Evolutionary conservation across 2,329 filamentous ascomycete genomes (phyloP).

Genomic region (Sporothrix sp.): DNA sequence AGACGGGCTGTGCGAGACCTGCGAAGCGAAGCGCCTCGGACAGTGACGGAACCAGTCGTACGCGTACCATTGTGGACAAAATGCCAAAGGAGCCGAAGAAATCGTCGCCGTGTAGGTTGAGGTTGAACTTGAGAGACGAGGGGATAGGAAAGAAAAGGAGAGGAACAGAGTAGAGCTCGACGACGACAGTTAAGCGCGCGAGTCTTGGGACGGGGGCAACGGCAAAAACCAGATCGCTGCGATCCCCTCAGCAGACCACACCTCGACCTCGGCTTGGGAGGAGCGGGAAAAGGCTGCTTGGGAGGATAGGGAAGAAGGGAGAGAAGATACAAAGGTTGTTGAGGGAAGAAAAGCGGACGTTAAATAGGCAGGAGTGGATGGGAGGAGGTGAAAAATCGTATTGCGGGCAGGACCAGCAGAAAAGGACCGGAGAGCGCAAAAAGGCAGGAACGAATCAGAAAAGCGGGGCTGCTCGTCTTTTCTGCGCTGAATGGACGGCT

Average conservation of each 20-base stretch:
- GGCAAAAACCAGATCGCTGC: background rate
- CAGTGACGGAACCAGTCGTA: too few relatives aligned
- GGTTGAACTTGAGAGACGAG: background rate
- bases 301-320: background rate
- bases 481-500: slow-evolving; percentile 6
- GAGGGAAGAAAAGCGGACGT: slow-evolving; percentile 1
- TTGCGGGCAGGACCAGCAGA: background rate
- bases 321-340: background rate
- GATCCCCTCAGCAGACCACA: slow-evolving; percentile 7
- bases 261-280: slow-evolving; percentile 6
- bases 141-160: background rate
- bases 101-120: too few relatives aligned
- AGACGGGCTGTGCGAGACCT: too few relatives aligned
- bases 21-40: too few relatives aligned
- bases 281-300: slow-evolving; percentile 1
- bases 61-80: slow-evolving; percentile 2
- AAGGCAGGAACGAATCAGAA: slow-evolving; percentile 5
- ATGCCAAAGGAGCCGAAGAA: background rate
- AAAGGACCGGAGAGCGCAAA: background rate
- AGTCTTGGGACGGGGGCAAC: background rate
- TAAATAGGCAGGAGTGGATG: slow-evolving; percentile 4
- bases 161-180: background rate
- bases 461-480: background rate
- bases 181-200: slow-evolving; percentile 12
- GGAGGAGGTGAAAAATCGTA: slow-evolving; percentile 12